Conservation (phyloP, 495 filamentous ascomycete genomes). For the Hyaloscypha variabilis region DNA sequence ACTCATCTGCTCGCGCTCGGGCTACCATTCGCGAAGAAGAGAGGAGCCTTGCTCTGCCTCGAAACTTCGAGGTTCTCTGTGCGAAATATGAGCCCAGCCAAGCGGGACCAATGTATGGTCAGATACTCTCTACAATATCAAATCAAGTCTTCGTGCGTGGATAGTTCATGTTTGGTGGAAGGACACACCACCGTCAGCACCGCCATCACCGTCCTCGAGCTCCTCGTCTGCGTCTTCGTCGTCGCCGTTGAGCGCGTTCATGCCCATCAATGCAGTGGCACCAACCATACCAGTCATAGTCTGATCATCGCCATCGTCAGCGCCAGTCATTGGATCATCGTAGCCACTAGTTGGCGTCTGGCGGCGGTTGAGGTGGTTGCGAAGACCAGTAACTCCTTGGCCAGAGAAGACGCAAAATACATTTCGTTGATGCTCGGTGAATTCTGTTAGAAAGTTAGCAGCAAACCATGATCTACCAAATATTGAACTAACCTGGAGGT, state of each 20-base stretch:
- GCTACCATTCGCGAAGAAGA: neutral
- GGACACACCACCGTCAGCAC: constrained; percentile 10
- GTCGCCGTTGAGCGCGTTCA: constrained; percentile 54
- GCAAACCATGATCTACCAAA: neutral
- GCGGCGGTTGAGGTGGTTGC: constrained; percentile 71
- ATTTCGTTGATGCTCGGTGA: constrained; percentile 90
- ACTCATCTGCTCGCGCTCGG: neutral
- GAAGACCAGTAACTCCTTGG: constrained; percentile 75
- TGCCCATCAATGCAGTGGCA: constrained; percentile 58
- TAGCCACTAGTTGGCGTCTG: constrained; percentile 25
- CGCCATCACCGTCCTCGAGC: constrained; percentile 36
- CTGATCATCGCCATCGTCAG: constrained; percentile 61
- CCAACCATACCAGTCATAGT: constrained; percentile 58
- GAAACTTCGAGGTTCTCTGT: neutral
- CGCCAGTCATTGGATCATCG: constrained; percentile 45
- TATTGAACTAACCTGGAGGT: constrained; percentile 59
- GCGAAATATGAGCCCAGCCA: neutral
- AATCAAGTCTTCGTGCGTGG: neutral
- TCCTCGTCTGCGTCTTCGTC: constrained; percentile 38
- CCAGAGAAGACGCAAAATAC: constrained; percentile 99
- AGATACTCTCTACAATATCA: neutral
- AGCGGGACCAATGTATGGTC: neutral
- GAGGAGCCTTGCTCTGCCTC: neutral
- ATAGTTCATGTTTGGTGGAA: neutral
- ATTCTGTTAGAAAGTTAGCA: constrained; percentile 58